Percentiles rank a stretch among this genome's conserved stretches.
phyloP scores from a whole-genome alignment of 805 yeast genomes.

The Suhomyces sp. region DNA sequence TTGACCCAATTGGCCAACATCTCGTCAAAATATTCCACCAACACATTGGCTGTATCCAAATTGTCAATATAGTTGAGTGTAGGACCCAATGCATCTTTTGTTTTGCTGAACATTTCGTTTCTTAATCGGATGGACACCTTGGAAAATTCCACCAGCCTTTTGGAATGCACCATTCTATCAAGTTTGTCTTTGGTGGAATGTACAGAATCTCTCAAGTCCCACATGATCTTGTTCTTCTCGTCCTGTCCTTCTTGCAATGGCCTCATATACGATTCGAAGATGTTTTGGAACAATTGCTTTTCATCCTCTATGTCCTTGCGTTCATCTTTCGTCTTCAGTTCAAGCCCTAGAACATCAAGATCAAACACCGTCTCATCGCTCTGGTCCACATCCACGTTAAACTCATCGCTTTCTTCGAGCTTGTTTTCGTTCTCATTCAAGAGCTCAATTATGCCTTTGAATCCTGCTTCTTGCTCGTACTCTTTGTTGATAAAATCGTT shows the following conservation, averaged over 20 bases:
- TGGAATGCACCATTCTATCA: conserved; percentile 6
- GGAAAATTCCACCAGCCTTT: conserved; percentile 7
- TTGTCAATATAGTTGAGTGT: conserved; percentile 21
- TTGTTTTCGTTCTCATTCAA: conserved; percentile 12
- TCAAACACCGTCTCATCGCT: conserved; percentile 16
- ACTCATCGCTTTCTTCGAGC: conserved; percentile 7
- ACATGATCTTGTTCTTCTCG: conserved; percentile 7
- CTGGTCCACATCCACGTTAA: conserved; percentile 13
- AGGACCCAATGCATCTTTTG: conserved; percentile 19
- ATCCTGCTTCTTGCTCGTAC: conserved; percentile 4
- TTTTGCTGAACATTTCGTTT: conserved; percentile 15
- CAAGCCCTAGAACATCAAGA: conserved; percentile 11
- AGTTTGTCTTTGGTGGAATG: conserved; percentile 4
- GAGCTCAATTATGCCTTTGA: conserved; percentile 5
- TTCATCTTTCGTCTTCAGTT: neutral
- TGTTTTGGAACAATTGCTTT: conserved; percentile 22
- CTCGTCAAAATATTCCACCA: conserved; percentile 18
- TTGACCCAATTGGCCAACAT: conserved; percentile 14
- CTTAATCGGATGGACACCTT: conserved; percentile 12
- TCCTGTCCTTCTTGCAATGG: conserved; percentile 10
- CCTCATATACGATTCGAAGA: conserved; percentile 24
- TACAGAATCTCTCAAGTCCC: conserved; percentile 11
- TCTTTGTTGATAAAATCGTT: conserved; percentile 12
- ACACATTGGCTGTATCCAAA: conserved; percentile 12
- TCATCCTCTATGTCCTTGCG: conserved; percentile 20